Percentiles rank a stretch among this genome's conserved stretches.
phyloP scores from a whole-genome alignment of 78 protist species.

The Planoprotostelium fungivorum region DNA sequence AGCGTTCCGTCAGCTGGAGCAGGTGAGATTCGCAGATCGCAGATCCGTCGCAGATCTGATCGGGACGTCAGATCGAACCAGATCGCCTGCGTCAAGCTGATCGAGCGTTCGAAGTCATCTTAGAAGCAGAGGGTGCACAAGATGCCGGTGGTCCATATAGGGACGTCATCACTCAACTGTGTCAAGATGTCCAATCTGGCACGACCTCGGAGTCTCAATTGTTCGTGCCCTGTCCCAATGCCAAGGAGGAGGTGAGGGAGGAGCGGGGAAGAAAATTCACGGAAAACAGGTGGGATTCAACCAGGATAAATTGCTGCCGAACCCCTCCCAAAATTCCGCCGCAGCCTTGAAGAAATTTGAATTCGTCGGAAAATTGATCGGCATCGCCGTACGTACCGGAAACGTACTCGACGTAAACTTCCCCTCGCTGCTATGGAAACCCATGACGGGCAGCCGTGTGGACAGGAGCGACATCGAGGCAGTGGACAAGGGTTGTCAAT shows the following conservation, averaged over 20 bases:
- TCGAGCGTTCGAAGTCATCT: constrained; percentile 59
- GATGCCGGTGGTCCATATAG: constrained; percentile 74
- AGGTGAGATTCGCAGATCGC: background rate
- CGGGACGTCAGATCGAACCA: constrained; percentile 17
- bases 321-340: constrained; percentile 40
- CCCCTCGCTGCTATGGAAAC: constrained; percentile 58
- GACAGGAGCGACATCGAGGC: constrained; percentile 52
- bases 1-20: constrained; percentile 24
- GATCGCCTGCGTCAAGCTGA: constrained; percentile 32
- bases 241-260: constrained; percentile 32
- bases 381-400: constrained; percentile 55
- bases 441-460: constrained; percentile 19
- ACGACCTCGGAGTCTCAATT: constrained; percentile 22
- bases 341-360: constrained; percentile 25
- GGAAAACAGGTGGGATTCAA: constrained; percentile 48
- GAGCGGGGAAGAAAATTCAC: background rate
- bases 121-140: constrained; percentile 62
- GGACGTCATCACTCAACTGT: constrained; percentile 47
- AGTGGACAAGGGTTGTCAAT: constrained; percentile 31
- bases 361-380: constrained; percentile 55
- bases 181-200: constrained; percentile 19
- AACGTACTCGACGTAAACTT: constrained; percentile 44
- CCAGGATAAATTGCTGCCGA: constrained; percentile 61
- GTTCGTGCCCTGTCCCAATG: constrained; percentile 62
- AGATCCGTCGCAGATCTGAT: background rate